These are phyloP conservation scores for Ophiobolus disseminans DNA, from an alignment of 2,329 filamentous ascomycete species.

Conservation along the genomic window DNA sequence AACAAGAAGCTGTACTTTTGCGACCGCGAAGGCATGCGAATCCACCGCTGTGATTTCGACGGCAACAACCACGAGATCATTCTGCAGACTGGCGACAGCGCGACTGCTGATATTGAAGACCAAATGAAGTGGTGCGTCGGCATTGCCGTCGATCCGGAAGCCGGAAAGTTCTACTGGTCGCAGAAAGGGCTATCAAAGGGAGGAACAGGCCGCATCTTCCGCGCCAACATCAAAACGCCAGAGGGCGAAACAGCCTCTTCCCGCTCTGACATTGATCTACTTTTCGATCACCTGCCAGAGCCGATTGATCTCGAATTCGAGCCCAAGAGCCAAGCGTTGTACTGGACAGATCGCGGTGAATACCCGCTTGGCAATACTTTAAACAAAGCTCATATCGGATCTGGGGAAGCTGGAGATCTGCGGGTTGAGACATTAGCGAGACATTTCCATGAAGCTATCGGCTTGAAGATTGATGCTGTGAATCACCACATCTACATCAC, in stretches of 20 bases:
- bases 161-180: constrained; percentile 64
- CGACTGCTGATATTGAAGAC: constrained; percentile 28
- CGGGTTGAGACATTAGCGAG: constrained; percentile 18
- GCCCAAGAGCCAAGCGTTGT: constrained; percentile 54
- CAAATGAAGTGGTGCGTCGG: constrained; percentile 63
- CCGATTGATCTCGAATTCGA: constrained; percentile 66
- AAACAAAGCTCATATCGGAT: constrained; percentile 53
- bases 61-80: constrained; percentile 17
- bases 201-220: constrained; percentile 60
- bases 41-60: constrained; percentile 36
- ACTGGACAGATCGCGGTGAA: constrained; percentile 69
- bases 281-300: constrained; percentile 39
- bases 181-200: constrained; percentile 65
- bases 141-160: constrained; percentile 55
- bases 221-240: constrained; percentile 57
- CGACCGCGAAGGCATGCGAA: constrained; percentile 54
- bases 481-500: constrained; percentile 17
- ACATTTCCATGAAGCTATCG: constrained; percentile 33
- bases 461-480: constrained; percentile 19
- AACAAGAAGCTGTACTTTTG: constrained; percentile 28
- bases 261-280: constrained; percentile 22
- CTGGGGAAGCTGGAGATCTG: constrained; percentile 1
- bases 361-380: constrained; percentile 62
- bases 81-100: constrained; percentile 10
- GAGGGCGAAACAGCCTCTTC: constrained; percentile 8